Conservation (phyloP, 805 yeast species). For the Schwanniomyces yamadae region DNA sequence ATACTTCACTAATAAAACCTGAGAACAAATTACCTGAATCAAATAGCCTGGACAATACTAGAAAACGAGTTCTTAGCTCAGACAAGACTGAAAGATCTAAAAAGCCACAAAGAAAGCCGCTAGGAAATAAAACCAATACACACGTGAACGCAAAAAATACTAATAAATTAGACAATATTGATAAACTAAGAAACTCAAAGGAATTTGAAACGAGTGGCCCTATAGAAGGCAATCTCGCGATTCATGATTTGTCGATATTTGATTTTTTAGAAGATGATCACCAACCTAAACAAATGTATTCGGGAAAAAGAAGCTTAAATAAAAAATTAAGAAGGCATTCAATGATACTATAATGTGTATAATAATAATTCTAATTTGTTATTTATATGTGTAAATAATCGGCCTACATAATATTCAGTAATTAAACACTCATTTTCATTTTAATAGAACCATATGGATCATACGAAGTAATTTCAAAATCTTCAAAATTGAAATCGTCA, state of each 20-base stretch:
- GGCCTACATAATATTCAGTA: no score
- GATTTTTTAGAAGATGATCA: slow-evolving; percentile 33
- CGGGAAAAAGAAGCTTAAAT: slow-evolving; percentile 1
- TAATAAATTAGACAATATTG: not conserved
- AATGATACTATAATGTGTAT: slow-evolving; percentile 6
- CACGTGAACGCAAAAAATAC: not conserved
- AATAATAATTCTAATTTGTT: not conserved
- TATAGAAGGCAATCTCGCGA: not conserved
- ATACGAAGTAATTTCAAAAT: slow-evolving; percentile 78
- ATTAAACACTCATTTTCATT: slow-evolving; percentile 97
- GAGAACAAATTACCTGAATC: slow-evolving; percentile 3
- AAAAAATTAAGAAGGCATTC: slow-evolving; percentile 9
- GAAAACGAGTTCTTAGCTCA: slow-evolving; percentile 2
- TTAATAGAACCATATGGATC: slow-evolving; percentile 80
- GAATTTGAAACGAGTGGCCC: not conserved
- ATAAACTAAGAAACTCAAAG: not conserved
- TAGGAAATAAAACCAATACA: slow-evolving; percentile 29
- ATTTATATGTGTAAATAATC: slow-evolving; percentile 1
- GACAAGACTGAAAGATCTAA: slow-evolving; percentile 2
- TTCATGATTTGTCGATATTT: slow-evolving; percentile 36
- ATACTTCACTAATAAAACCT: slow-evolving; percentile 5
- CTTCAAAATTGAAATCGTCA: slow-evolving; percentile 87
- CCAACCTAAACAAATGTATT: slow-evolving; percentile 7
- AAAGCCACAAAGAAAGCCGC: slow-evolving; percentile 16
- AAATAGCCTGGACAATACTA: not conserved